Evolutionary conservation across 768 basidiomycete genomes (phyloP).

Genomic region (Lactifluus volemus): DNA sequence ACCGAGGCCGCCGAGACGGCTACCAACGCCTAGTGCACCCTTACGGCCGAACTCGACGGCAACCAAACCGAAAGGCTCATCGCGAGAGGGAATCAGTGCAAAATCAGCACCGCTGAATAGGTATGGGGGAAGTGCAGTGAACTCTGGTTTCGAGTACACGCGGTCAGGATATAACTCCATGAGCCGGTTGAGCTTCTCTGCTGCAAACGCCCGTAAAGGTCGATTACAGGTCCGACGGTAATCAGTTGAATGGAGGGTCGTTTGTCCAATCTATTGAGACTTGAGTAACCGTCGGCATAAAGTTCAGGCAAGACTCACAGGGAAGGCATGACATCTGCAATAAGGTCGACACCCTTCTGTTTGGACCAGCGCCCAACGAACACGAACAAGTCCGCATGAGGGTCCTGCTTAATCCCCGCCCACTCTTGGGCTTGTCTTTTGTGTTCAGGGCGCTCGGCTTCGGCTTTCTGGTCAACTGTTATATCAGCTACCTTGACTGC

Average conservation of each 20-base stretch:
- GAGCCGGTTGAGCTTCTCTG: constrained; percentile 84
- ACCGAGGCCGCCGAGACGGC: constrained; percentile 89
- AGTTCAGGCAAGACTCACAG: constrained; percentile 41
- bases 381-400: constrained; percentile 83
- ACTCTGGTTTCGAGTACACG: constrained; percentile 94
- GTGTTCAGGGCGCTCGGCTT: constrained; percentile 82
- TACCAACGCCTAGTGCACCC: constrained; percentile 92
- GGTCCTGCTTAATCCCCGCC: constrained; percentile 89
- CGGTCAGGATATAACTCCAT: constrained; percentile 95
- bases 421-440: constrained; percentile 94
- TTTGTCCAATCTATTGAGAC: constrained; percentile 60
- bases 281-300: constrained; percentile 13
- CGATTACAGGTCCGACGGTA: constrained; percentile 89
- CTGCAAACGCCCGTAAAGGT: constrained; percentile 94
- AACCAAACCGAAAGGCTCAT: constrained; percentile 93
- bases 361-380: constrained; percentile 98
- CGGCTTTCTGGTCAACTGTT: constrained; percentile 68
- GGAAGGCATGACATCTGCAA: constrained; percentile 90
- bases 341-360: constrained; percentile 96
- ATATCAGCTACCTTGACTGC: constrained; percentile 65
- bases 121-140: constrained; percentile 88
- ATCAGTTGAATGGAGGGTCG: constrained; percentile 79
- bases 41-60: constrained; percentile 96
- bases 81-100: constrained; percentile 90
- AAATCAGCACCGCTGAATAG: constrained; percentile 94